Base-by-base conservation (phyloP, 2,329 filamentous ascomycete species). In the Coniochaeta sp. region DNA sequence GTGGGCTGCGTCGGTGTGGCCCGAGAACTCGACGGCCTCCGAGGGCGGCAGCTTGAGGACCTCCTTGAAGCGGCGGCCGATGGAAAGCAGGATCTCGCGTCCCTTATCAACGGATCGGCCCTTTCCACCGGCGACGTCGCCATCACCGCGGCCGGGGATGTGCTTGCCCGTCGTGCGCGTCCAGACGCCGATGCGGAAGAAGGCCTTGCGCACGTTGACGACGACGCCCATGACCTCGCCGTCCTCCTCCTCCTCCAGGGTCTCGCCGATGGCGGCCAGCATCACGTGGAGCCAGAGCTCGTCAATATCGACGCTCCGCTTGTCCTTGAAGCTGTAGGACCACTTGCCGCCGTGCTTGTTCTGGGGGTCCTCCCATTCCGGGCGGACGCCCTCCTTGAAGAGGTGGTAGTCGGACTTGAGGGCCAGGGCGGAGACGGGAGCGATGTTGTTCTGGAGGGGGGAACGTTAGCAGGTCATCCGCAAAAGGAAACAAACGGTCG, bases 341-440 rank as follows among this genome's bases (percentile, higher is more conserved):
- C 94, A 99, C 75, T 96, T 96, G 73, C 94, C 94, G 62, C 94
- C 94, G 70, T 97, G 91, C 82, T 97, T 99, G 79, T 99, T 99
- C 77, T 97, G 91, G 24, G 83, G 79, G 69, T 99, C 94, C 73
- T 99, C 94, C 94, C 94, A 99, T 74, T 99, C 95, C 31, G 94
- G 94, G 58, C 94, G 89, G 57, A 99, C 89, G 59, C 91, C 91
- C 63, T 86, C 87, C 79, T 99, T 99, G 87, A 99, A 99, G 42
- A 99, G 87, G 68, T 99, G 95, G 76, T 99, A 99, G 71, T 99
- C 94, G 66, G 94, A 96, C 78, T 99, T 99, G 67, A 95, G 85
- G 42, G 91, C 89, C 40, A 99, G 86, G 64, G 97, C 91, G 61
- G 92, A 96, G 62, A 95, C 92, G 40, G 91, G 87, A 49, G 92